These are phyloP conservation scores for Cyberlindnera suaveolens DNA, from an alignment of 805 yeast genomes.

Conservation along the genomic window DNA sequence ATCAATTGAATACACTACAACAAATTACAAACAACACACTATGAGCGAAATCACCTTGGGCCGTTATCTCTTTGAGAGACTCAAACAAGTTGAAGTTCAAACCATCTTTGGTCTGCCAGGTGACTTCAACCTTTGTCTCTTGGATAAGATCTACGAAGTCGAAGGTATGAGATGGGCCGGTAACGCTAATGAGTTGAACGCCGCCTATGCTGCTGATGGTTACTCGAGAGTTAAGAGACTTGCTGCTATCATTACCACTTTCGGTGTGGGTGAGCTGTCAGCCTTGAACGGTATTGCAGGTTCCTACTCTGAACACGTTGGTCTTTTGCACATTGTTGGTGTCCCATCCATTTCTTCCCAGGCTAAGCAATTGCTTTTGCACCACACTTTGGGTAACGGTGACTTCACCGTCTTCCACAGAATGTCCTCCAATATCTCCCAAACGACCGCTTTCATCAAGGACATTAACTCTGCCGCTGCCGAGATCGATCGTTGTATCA, in stretches of 20 bases:
- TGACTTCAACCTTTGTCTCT: slow-evolving; percentile 67
- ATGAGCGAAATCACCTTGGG: slow-evolving; percentile 55
- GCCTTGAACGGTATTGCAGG: slow-evolving; percentile 87
- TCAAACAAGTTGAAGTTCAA: slow-evolving; percentile 62
- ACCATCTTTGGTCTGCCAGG: slow-evolving; percentile 81
- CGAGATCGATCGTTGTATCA: slow-evolving; percentile 67
- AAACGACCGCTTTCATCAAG: slow-evolving; percentile 57
- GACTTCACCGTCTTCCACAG: slow-evolving; percentile 72
- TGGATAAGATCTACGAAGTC: slow-evolving; percentile 70
- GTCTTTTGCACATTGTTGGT: slow-evolving; percentile 79
- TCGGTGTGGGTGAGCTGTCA: slow-evolving; percentile 86
- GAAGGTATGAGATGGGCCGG: slow-evolving; percentile 84
- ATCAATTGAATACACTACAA: not conserved
- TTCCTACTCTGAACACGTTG: slow-evolving; percentile 85
- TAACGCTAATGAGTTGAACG: slow-evolving; percentile 84
- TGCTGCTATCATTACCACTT: slow-evolving; percentile 72
- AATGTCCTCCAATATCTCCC: slow-evolving; percentile 71
- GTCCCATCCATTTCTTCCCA: slow-evolving; percentile 74
- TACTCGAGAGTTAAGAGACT: slow-evolving; percentile 77
- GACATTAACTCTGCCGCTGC: slow-evolving; percentile 62
- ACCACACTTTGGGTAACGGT: slow-evolving; percentile 82
- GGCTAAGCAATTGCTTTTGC: slow-evolving; percentile 65
- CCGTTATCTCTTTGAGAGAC: slow-evolving; percentile 70
- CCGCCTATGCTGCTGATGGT: slow-evolving; percentile 86
- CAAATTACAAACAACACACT: slow-evolving; percentile 3